phyloP scores from a whole-genome alignment of 2,329 filamentous ascomycete genomes.

The Capronia americana region DNA sequence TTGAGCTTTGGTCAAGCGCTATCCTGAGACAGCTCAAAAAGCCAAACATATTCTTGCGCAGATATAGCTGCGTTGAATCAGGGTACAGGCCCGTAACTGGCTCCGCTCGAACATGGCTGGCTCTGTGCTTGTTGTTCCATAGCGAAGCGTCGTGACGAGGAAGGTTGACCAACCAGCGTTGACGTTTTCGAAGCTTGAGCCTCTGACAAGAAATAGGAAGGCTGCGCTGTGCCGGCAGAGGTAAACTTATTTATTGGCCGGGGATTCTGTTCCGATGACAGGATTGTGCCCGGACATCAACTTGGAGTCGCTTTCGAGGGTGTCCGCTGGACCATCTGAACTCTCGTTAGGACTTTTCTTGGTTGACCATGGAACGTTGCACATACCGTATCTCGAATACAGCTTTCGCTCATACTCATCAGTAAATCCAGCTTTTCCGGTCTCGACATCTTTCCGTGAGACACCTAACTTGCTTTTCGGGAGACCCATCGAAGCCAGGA shows the following conservation, averaged over 20 bases:
- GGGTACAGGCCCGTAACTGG: neutral
- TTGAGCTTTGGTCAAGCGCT: constrained; percentile 23
- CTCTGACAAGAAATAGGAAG: neutral
- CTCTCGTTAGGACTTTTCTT: constrained; percentile 9
- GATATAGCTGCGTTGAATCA: neutral
- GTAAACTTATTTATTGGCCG: constrained; percentile 55
- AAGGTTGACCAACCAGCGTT: neutral
- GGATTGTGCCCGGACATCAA: constrained; percentile 54
- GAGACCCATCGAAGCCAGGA: constrained; percentile 67
- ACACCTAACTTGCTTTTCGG: constrained; percentile 62
- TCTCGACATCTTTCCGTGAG: constrained; percentile 65
- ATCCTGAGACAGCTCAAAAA: neutral
- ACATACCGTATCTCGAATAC: constrained; percentile 52
- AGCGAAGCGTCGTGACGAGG: neutral
- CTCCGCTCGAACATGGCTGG: neutral
- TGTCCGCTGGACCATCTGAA: constrained; percentile 61
- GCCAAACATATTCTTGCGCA: neutral
- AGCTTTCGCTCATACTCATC: constrained; percentile 50
- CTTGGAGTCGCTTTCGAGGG: constrained; percentile 58
- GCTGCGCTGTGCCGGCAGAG: neutral
- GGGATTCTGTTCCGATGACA: constrained; percentile 51
- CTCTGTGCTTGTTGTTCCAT: neutral
- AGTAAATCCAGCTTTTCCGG: constrained; percentile 57
- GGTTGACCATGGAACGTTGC: neutral
- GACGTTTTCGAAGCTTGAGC: neutral